Percentiles rank a stretch among this genome's conserved stretches.
Evolutionary conservation across 306 rosid genomes (phyloP).

Genomic region (Herpetospermum pedunculosum): DNA sequence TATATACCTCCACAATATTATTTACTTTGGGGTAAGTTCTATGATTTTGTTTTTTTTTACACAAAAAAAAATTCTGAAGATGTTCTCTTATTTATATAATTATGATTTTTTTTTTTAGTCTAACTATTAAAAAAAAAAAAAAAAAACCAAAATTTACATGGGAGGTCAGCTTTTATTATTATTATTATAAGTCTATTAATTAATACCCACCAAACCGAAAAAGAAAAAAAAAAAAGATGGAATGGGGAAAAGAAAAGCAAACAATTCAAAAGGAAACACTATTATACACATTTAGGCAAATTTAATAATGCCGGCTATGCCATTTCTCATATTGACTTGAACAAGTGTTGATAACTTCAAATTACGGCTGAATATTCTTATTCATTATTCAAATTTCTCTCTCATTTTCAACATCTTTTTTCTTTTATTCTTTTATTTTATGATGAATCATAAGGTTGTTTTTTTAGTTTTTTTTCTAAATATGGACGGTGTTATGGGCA

Average conservation of each 20-base stretch:
- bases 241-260: neutral
- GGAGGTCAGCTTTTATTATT: no score
- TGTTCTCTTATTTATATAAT: no score
- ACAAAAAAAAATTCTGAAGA: no score
- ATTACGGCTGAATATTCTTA: neutral
- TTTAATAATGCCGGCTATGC: neutral
- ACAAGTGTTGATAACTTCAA: neutral
- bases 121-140: no score
- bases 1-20: no score
- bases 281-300: neutral
- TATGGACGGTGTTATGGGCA: no score
- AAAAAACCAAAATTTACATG: no score
- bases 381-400: neutral
- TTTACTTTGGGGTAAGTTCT: no score
- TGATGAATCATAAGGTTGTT: neutral
- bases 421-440: neutral
- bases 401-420: neutral
- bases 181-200: no score
- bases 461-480: neutral
- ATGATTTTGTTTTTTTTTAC: no score
- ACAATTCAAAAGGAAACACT: neutral
- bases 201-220: no score
- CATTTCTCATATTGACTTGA: conserved; percentile 1
- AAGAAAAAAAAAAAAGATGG: neutral
- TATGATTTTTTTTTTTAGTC: no score